Conservation (phyloP, 805 yeast species). For the Candida stauntonica region DNA sequence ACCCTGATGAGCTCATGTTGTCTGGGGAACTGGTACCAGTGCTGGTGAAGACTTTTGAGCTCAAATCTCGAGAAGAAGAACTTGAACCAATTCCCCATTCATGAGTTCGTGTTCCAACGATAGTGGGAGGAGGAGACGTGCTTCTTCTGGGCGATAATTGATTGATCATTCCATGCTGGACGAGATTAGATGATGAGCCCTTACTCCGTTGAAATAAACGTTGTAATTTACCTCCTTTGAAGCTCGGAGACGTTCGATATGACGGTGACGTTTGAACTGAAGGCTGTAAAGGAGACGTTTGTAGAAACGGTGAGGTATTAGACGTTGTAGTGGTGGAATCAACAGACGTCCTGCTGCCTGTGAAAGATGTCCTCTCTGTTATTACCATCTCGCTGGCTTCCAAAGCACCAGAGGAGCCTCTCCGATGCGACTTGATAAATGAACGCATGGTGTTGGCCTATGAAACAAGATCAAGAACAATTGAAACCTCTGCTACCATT, state of each 20-base stretch:
- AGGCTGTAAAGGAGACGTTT: background rate
- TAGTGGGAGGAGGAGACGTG: conserved; percentile 29
- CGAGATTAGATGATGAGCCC: too few species aligned
- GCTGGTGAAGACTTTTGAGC: background rate
- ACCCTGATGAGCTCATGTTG: background rate
- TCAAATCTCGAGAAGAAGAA: background rate
- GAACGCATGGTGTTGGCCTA: conserved; percentile 31
- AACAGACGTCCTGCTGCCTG: too few species aligned
- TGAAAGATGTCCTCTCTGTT: too few species aligned
- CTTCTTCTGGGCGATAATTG: conserved; percentile 15
- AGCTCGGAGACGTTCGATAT: background rate
- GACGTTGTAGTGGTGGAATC: too few species aligned
- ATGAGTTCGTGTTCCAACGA: conserved; percentile 45
- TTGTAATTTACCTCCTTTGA: conserved; percentile 19
- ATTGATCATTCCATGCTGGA: conserved; percentile 20
- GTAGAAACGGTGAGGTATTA: background rate
- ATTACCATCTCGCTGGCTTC: too few species aligned
- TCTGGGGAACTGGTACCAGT: background rate
- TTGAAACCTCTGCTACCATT: too few species aligned
- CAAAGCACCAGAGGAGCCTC: conserved; percentile 30
- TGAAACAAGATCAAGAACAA: background rate
- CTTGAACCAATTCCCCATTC: conserved; percentile 38
- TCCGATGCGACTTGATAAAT: conserved; percentile 36
- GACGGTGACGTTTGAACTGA: background rate
- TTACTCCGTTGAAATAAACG: conserved; percentile 24